Evolutionary conservation across 1,284 basidiomycete genomes (phyloP).

Genomic region (Anthracocystis setariae): DNA sequence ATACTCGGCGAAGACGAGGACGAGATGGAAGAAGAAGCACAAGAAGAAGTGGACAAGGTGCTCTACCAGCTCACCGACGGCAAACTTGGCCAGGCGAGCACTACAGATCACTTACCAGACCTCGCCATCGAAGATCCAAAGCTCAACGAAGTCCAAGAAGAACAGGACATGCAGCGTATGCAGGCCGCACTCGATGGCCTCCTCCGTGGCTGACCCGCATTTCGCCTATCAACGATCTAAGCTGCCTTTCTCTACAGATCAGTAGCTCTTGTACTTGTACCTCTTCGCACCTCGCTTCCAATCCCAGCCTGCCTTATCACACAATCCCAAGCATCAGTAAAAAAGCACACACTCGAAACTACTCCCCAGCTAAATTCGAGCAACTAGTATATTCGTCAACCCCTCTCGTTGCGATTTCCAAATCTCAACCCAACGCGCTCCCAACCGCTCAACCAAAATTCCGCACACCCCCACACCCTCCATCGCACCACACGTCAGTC

Average conservation of each 20-base stretch:
- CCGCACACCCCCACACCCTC: too few relatives aligned
- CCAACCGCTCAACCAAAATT: too few relatives aligned
- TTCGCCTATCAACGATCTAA: not conserved
- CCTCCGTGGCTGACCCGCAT: slow-evolving; percentile 45
- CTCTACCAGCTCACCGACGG: slow-evolving; percentile 95
- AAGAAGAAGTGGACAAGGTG: slow-evolving; percentile 96
- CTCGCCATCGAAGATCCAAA: slow-evolving; percentile 46
- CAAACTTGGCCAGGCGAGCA: slow-evolving; percentile 71
- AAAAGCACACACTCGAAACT: too few relatives aligned
- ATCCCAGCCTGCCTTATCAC: too few relatives aligned
- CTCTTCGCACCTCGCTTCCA: not conserved
- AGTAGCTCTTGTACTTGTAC: slow-evolving; percentile 16
- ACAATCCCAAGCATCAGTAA: too few relatives aligned
- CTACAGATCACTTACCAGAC: slow-evolving; percentile 56
- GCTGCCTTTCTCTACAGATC: not conserved
- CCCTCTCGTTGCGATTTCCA: too few relatives aligned
- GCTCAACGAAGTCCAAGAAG: slow-evolving; percentile 46
- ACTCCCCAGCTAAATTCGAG: too few relatives aligned
- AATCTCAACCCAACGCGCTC: too few relatives aligned
- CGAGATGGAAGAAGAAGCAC: slow-evolving; percentile 94
- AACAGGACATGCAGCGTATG: slow-evolving; percentile 63
- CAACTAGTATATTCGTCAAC: too few relatives aligned
- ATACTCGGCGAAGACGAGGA: slow-evolving; percentile 78
- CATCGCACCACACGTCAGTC: too few relatives aligned
- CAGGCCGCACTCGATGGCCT: slow-evolving; percentile 64